A percentile compares a stretch with the other conserved stretches of the same genome.
Evolutionary conservation across 202 grass and related monocot species (phyloP).

Genomic region (Musa balbisiana): DNA sequence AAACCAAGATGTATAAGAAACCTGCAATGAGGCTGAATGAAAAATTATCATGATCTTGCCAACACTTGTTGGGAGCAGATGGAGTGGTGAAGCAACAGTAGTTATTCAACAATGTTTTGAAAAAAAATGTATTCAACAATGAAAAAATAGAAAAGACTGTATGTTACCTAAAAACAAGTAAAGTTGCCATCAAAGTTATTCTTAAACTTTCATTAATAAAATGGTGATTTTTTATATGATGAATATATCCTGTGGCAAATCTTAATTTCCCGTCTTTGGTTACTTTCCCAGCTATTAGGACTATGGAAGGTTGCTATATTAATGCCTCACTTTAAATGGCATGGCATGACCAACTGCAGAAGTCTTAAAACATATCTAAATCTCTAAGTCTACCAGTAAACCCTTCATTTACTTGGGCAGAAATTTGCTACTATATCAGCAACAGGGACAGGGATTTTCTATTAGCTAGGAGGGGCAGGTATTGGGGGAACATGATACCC

Average conservation of each 20-base stretch:
- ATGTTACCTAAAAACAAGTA: neutral
- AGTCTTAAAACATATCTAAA: neutral
- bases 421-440: too few relatives aligned
- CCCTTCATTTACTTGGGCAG: too few relatives aligned
- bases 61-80: conserved; percentile 5
- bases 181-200: neutral
- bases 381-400: too few relatives aligned
- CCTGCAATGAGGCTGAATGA: conserved; percentile 82
- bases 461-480: too few relatives aligned
- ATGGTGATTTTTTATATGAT: too few relatives aligned
- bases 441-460: too few relatives aligned
- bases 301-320: neutral
- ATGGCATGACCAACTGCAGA: neutral
- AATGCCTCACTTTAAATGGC: neutral
- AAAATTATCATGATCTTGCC: conserved; percentile 85
- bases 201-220: too few relatives aligned
- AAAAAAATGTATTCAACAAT: neutral
- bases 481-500: too few relatives aligned
- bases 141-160: neutral
- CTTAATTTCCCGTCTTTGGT: too few relatives aligned
- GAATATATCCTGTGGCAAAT: too few relatives aligned
- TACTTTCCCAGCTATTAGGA: neutral
- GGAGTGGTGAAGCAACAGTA: neutral
- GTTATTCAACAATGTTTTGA: neutral
- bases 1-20: conserved; percentile 99